A percentile compares a stretch with the other conserved stretches of the same genome.
phyloP scores from a whole-genome alignment of 1,139 yeast genomes.

The Pichia sp. region DNA sequence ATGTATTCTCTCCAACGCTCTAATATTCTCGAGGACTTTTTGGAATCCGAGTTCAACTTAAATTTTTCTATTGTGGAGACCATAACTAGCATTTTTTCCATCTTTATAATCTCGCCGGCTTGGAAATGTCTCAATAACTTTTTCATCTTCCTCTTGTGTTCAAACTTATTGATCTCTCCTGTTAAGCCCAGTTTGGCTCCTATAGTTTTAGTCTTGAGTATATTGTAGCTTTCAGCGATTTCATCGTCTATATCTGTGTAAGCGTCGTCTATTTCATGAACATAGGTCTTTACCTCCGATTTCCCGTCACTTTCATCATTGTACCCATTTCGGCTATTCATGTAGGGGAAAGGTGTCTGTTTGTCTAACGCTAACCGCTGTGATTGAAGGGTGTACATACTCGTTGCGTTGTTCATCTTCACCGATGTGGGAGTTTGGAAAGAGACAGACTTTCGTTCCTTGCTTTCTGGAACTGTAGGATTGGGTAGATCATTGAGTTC shows the following conservation, averaged over 20 bases:
- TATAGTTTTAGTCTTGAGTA: conserved; percentile 14
- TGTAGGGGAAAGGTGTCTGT: conserved; percentile 9
- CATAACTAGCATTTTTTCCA: conserved; percentile 64
- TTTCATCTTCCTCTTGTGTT: conserved; percentile 18
- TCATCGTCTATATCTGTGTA: conserved; percentile 12
- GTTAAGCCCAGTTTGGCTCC: conserved; percentile 19
- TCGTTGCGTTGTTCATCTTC: not conserved
- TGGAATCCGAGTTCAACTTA: conserved; percentile 46
- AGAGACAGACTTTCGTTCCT: not conserved
- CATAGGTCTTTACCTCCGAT: not conserved
- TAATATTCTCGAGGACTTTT: conserved; percentile 47
- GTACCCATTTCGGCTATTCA: not conserved
- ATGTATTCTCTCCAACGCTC: conserved; percentile 76
- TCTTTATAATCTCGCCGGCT: conserved; percentile 60
- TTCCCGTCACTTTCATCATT: not conserved
- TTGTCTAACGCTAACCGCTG: conserved; percentile 3
- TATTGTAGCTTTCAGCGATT: conserved; percentile 12
- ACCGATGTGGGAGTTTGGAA: conserved; percentile 2
- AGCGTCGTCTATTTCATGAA: not conserved
- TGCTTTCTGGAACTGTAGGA: not conserved
- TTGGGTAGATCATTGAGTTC: not conserved
- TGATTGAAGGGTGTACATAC: conserved; percentile 7
- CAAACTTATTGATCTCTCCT: conserved; percentile 12
- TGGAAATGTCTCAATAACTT: conserved; percentile 30
- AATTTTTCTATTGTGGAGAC: conserved; percentile 36